Evolutionary conservation across 306 rosid species (phyloP), one percentile per base, ranked within the genome.

Genomic region (Lupinus albus): DNA sequence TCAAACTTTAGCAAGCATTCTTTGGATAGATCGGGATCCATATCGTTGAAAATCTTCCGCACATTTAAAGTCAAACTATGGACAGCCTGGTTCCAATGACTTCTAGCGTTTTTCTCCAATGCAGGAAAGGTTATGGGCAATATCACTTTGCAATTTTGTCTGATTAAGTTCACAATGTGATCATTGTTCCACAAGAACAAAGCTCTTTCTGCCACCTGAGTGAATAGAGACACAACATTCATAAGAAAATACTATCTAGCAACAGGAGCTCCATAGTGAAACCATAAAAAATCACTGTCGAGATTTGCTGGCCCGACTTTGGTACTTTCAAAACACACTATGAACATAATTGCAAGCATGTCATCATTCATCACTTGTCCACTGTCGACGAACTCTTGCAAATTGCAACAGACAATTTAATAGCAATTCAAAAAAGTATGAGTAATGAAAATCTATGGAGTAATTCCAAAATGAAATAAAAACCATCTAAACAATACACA

Each of bases 1-100:
- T 84, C 77, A 57, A 82, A 84, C 80, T 80, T 79, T 4, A 64
- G 81, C 16, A 84, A 70, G 83, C 95, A 90, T 74, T 90, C 95
- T 52, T 79, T 78, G 28, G 72, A 82, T 18, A 90, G 76, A 77
- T 87, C 88, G 1, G 88, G 84, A 51, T 90, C 95, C 11, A 85
- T 77, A 69, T 90, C 96, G 2, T 50, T 50, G 82, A 87, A 87
- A 52, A 90, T 66, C 80, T 87, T 87, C 48, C 84, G 85, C 53
- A 84, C 95, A 45, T 87, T 87, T 39, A 85, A 55, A 30, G 96
- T 90, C 88, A 90, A 74, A 74, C 89, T 79, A 71, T 82, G 89
- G 38, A 90, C 96, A 50, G 91, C 89, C 72, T 90, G 96, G 64
- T 85, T 90, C 96, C 96, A 88, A 70, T 87, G 97, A 52, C 70